Evolutionary conservation across 257 asterid species (phyloP).

Genomic region (Cruciata laevipes): DNA sequence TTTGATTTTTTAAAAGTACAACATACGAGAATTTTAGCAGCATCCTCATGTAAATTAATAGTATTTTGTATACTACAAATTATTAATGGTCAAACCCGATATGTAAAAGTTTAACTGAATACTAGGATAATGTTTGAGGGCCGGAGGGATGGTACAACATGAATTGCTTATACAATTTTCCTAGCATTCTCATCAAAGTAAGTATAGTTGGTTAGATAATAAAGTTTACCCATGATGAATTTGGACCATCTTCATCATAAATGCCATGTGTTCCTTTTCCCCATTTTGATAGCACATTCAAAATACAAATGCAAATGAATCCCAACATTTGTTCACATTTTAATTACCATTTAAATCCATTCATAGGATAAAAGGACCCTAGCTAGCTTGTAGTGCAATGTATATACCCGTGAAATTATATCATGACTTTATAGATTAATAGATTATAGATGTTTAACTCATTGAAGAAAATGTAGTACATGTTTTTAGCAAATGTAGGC

Average conservation of each 20-base stretch:
- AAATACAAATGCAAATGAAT: neutral
- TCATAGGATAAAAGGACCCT: neutral
- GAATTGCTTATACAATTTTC: too few relatives aligned
- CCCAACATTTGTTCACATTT: neutral
- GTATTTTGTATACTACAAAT: too few relatives aligned
- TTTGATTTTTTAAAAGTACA: too few relatives aligned
- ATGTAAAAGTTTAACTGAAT: too few relatives aligned
- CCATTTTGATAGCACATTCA: neutral
- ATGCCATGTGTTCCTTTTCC: neutral
- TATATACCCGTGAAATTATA: neutral
- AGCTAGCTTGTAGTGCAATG: neutral
- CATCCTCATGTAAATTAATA: too few relatives aligned
- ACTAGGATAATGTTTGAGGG: too few relatives aligned
- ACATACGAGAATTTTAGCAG: too few relatives aligned
- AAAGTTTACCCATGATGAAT: neutral
- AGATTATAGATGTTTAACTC: neutral
- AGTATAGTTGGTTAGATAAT: neutral
- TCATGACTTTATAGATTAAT: neutral
- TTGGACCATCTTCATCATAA: constrained; percentile 2
- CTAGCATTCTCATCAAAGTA: too few relatives aligned
- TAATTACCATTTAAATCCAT: neutral
- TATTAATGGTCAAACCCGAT: too few relatives aligned
- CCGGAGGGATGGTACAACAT: too few relatives aligned
- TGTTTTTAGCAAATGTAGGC: neutral
- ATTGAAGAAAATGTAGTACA: neutral